A percentile compares a stretch with the other conserved stretches of the same genome.
phyloP scores from a whole-genome alignment of 1,284 basidiomycete genomes.

The Omphalotus olearius region DNA sequence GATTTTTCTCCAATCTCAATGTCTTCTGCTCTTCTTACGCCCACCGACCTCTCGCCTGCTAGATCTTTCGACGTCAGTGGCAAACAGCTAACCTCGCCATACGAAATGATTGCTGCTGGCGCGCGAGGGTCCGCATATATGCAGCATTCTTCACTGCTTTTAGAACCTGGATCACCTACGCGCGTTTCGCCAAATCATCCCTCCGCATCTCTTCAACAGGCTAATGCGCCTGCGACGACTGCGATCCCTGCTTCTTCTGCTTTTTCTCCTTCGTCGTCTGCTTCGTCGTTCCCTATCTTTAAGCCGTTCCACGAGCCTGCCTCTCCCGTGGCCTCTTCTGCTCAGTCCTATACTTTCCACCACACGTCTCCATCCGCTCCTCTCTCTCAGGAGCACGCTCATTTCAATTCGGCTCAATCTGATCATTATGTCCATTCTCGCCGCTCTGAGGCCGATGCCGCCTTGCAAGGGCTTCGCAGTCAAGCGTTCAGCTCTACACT shows the following conservation, averaged over 20 bases:
- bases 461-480: background rate
- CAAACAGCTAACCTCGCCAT: conserved; percentile 17
- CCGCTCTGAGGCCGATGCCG: background rate
- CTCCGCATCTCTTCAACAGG: conserved; percentile 6
- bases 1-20: conserved; percentile 24
- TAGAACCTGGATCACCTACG: conserved; percentile 17
- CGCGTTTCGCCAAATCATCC: conserved; percentile 10
- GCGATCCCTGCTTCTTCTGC: background rate
- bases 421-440: background rate
- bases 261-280: conserved; percentile 9
- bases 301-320: conserved; percentile 9
- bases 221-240: conserved; percentile 1
- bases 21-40: conserved; percentile 23
- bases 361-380: conserved; percentile 10
- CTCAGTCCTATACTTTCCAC: conserved; percentile 11
- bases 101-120: conserved; percentile 9
- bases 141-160: conserved; percentile 12
- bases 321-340: conserved; percentile 5
- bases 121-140: conserved; percentile 6
- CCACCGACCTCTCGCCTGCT: conserved; percentile 21
- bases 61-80: conserved; percentile 12
- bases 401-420: background rate
- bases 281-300: conserved; percentile 9
- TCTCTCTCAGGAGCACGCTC: background rate
- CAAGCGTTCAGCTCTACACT: background rate